Percentiles rank a stretch among this genome's conserved stretches.
phyloP scores from a whole-genome alignment of 768 basidiomycete genomes.

The Russula compacta region DNA sequence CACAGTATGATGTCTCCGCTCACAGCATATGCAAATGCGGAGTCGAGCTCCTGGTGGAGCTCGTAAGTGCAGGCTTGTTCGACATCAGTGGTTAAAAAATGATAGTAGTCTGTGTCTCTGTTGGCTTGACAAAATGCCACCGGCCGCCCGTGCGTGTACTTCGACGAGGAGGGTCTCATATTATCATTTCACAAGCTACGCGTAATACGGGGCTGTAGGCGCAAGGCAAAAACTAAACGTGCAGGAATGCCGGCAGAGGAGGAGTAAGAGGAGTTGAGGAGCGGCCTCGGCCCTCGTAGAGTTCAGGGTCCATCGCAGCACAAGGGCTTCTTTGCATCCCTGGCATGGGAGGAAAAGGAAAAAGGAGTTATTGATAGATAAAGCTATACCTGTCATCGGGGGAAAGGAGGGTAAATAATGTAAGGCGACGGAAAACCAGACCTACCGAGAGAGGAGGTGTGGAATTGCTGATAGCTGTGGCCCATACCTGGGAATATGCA shows the following conservation, averaged over 20 bases:
- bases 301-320: neutral
- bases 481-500: conserved; percentile 49
- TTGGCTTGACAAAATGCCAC: neutral
- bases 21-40: too few species aligned
- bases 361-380: conserved; percentile 18
- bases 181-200: conserved; percentile 6
- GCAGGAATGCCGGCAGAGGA: neutral
- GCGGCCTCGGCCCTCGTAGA: neutral
- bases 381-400: conserved; percentile 29
- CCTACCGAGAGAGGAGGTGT: conserved; percentile 76
- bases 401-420: neutral
- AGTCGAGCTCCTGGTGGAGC: too few species aligned
- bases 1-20: too few species aligned
- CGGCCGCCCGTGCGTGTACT: neutral
- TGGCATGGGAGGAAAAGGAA: neutral
- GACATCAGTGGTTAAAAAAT: neutral
- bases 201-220: neutral
- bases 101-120: neutral
- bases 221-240: neutral
- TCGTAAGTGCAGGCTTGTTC: too few species aligned
- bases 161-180: neutral
- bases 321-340: neutral
- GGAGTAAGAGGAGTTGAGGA: neutral
- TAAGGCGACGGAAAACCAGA: neutral
- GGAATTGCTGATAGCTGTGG: conserved; percentile 93